These are phyloP conservation scores for Penicillium thymicola DNA, from an alignment of 2,329 filamentous ascomycete genomes.

Conservation along the genomic window DNA sequence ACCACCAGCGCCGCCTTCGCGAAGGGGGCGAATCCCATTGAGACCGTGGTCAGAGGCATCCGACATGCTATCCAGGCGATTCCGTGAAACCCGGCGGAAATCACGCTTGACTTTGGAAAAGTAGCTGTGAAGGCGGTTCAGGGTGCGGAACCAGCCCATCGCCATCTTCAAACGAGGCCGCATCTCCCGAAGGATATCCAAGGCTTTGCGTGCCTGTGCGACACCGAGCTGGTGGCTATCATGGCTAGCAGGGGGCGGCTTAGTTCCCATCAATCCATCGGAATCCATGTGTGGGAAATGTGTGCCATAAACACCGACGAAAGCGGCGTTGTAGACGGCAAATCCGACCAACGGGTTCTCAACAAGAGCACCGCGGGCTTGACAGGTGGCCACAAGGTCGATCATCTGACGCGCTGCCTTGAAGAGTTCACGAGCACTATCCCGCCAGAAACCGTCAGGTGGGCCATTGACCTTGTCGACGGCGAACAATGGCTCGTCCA, in stretches of 20 bases:
- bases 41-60: slow-evolving; percentile 27
- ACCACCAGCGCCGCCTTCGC: slow-evolving; percentile 33
- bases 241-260: slow-evolving; percentile 22
- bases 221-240: slow-evolving; percentile 32
- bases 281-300: slow-evolving; percentile 57
- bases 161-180: slow-evolving; percentile 42
- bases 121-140: slow-evolving; percentile 43
- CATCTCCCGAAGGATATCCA: slow-evolving; percentile 43
- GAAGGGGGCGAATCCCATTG: slow-evolving; percentile 32
- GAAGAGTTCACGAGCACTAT: slow-evolving; percentile 51
- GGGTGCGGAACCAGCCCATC: slow-evolving; percentile 43
- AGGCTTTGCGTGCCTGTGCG: slow-evolving; percentile 34
- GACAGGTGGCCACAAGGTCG: slow-evolving; percentile 51
- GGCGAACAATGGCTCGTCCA: slow-evolving; percentile 50
- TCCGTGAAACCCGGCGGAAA: slow-evolving; percentile 35
- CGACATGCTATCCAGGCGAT: slow-evolving; percentile 27
- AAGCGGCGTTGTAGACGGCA: slow-evolving; percentile 53
- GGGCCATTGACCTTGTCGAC: slow-evolving; percentile 40
- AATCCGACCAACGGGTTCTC: slow-evolving; percentile 57
- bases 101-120: slow-evolving; percentile 41
- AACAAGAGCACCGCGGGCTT: slow-evolving; percentile 50
- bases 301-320: slow-evolving; percentile 51
- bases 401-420: slow-evolving; percentile 52
- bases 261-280: slow-evolving; percentile 45
- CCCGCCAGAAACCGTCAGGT: slow-evolving; percentile 53